Conservation (phyloP, 805 yeast genomes). For the Brettanomyces custersianus region DNA sequence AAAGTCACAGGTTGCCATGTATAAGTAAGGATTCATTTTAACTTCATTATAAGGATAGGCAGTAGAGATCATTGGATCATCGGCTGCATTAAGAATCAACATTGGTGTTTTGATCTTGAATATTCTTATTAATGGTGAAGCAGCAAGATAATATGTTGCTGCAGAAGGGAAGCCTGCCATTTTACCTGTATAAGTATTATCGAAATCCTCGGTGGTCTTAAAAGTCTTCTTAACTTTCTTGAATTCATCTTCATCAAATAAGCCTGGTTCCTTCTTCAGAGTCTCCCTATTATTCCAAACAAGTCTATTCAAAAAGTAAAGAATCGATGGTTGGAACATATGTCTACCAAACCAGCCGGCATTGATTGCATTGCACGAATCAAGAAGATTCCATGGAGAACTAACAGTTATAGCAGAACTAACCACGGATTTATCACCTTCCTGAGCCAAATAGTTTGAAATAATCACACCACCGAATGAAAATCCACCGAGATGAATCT, state of each 20-base stretch:
- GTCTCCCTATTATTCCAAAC: slow-evolving; percentile 35
- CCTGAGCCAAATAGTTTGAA: slow-evolving; percentile 65
- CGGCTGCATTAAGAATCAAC: slow-evolving; percentile 48
- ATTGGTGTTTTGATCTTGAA: slow-evolving; percentile 52
- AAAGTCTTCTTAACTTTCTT: slow-evolving; percentile 28
- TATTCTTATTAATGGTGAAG: slow-evolving; percentile 51
- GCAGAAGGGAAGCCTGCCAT: slow-evolving; percentile 57
- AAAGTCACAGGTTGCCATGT: slow-evolving; percentile 46
- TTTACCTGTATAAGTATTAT: slow-evolving; percentile 50
- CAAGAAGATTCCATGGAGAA: slow-evolving; percentile 66
- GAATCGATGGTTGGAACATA: slow-evolving; percentile 33
- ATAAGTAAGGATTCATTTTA: slow-evolving; percentile 46
- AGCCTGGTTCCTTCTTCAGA: slow-evolving; percentile 22
- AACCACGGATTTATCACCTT: slow-evolving; percentile 41
- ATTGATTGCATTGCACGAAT: slow-evolving; percentile 37
- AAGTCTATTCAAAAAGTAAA: slow-evolving; percentile 32
- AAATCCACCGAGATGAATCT: slow-evolving; percentile 58
- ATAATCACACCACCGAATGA: slow-evolving; percentile 66
- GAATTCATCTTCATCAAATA: slow-evolving; percentile 16
- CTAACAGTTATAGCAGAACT: slow-evolving; percentile 53
- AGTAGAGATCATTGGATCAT: slow-evolving; percentile 58
- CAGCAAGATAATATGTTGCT: slow-evolving; percentile 54
- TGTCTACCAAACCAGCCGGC: slow-evolving; percentile 29
- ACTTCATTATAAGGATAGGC: slow-evolving; percentile 45
- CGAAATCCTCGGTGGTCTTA: slow-evolving; percentile 45